Evolutionary conservation across 306 rosid species (phyloP).

Genomic region (Pachyrhizus erosus): DNA sequence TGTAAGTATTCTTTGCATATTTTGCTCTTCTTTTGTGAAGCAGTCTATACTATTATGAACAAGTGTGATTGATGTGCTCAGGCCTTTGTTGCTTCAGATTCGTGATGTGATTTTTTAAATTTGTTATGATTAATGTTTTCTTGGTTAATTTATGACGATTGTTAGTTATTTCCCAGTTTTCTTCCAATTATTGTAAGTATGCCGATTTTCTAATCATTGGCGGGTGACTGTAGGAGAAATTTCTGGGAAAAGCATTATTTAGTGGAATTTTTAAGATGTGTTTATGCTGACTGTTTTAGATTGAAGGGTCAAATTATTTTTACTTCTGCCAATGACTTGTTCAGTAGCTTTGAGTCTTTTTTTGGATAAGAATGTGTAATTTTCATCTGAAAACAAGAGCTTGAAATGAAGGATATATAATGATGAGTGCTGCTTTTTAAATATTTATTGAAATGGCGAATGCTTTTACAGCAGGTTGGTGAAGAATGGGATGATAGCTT

Average conservation of each 20-base stretch:
- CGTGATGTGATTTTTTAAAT: neutral
- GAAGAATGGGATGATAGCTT: slow-evolving; percentile 75
- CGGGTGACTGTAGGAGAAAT: neutral
- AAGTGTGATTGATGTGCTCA: slow-evolving; percentile 5
- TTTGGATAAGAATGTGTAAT: neutral
- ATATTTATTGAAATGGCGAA: slow-evolving; percentile 25
- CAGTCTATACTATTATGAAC: neutral
- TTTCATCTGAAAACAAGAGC: slow-evolving; percentile 11
- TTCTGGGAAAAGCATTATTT: neutral
- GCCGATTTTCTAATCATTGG: neutral
- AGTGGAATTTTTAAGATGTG: neutral
- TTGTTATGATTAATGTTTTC: neutral
- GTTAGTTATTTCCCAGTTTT: too few relatives aligned
- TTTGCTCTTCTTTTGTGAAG: neutral
- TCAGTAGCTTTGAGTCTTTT: neutral
- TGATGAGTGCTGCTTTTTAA: neutral
- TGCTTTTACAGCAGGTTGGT: slow-evolving; percentile 49
- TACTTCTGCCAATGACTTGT: neutral
- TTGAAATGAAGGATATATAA: neutral
- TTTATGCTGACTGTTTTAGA: neutral
- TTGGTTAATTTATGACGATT: slow-evolving; percentile 1
- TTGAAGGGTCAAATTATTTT: neutral
- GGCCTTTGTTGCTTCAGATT: neutral
- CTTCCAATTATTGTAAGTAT: too few relatives aligned
- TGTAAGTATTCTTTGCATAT: slow-evolving; percentile 47